phyloP scores from a whole-genome alignment of 2,329 filamentous ascomycete genomes.

The Aspergillus calidoustus region DNA sequence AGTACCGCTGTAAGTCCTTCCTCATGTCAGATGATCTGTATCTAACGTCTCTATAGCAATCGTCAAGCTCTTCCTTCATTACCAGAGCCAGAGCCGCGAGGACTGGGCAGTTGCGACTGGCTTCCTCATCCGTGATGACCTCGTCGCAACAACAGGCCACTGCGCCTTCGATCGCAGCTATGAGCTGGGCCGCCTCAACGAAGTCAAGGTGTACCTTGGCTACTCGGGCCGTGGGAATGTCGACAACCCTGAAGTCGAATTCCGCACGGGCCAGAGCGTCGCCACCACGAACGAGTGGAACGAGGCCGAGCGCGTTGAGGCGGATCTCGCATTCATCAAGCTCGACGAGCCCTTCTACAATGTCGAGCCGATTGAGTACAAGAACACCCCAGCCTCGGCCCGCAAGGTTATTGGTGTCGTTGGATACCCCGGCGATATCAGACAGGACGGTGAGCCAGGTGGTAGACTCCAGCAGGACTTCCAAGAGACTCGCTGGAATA shows the following conservation, averaged over 20 bases:
- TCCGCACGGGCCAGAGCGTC: background rate
- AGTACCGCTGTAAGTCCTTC: conserved; percentile 3
- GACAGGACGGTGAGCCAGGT: conserved; percentile 1
- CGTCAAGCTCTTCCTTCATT: conserved; percentile 7
- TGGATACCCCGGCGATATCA: conserved; percentile 1
- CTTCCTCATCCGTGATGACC: background rate
- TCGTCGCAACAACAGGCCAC: conserved; percentile 6
- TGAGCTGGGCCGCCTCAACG: background rate
- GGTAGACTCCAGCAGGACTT: conserved; percentile 1
- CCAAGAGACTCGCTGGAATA: background rate
- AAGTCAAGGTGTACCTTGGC: conserved; percentile 4
- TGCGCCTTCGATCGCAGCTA: conserved; percentile 6
- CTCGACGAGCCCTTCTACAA: background rate
- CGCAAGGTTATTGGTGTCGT: conserved; percentile 1
- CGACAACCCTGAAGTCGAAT: conserved; percentile 2
- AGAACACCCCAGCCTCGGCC: background rate
- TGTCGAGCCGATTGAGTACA: background rate
- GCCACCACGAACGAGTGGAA: conserved; percentile 3
- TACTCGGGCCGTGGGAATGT: conserved; percentile 6
- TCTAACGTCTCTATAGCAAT: background rate
- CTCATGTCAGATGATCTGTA: background rate
- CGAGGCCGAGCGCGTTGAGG: conserved; percentile 1
- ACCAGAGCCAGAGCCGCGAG: background rate
- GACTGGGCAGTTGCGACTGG: background rate
- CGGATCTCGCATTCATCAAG: conserved; percentile 6